Evolutionary conservation across 805 yeast species (phyloP), one percentile per base, ranked within the genome.

Genomic region (Tetrapisispora iriomotensis): DNA sequence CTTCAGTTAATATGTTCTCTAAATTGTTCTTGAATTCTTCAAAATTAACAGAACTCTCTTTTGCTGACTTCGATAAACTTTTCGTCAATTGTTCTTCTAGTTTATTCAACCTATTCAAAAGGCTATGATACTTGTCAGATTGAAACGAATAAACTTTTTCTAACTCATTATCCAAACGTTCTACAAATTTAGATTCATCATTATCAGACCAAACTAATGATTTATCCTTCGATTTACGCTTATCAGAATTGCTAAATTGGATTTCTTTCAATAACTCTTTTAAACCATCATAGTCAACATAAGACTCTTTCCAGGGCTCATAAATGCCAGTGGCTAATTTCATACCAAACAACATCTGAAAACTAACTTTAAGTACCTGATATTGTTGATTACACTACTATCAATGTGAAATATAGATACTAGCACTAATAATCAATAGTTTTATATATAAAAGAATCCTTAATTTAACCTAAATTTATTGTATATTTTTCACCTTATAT

Each of bases 301-400:
- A 83, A 53, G 77, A 70, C 24, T 71, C 73, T 58, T 75, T 81
- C 98, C 98, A 90, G 1, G 96, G 95, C 34, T 77, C 77, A 62
- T 82, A 86, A 26, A 77, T 75, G 58, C 88, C 96, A 47, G 75
- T 77, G 39, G 80, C 79, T 40, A 90, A 69, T 56, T 83, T 85
- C 37, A 75, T 84, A 38, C 94, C 94, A 56, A 90, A 90, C 39
- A 90, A 64, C 97, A 92, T 87, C 6, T 22, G n/a, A 7, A 26
- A 26, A 26, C 10, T 23, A 23, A 8, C 14, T 27, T 8, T 23
- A 23, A 23, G 12, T 8, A 23, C 26, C 12, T 12, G 10, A 8
- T 23, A 12, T 8, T 8, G 12, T 23, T 23, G 12, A 23, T 8
- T 23, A 23, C 8, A 23, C 8, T 12, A 23, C 10, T 12, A 23